Percentiles rank a stretch among this genome's conserved stretches.
phyloP scores from a whole-genome alignment of 2,329 filamentous ascomycete species.

The Talaromyces atroroseus region DNA sequence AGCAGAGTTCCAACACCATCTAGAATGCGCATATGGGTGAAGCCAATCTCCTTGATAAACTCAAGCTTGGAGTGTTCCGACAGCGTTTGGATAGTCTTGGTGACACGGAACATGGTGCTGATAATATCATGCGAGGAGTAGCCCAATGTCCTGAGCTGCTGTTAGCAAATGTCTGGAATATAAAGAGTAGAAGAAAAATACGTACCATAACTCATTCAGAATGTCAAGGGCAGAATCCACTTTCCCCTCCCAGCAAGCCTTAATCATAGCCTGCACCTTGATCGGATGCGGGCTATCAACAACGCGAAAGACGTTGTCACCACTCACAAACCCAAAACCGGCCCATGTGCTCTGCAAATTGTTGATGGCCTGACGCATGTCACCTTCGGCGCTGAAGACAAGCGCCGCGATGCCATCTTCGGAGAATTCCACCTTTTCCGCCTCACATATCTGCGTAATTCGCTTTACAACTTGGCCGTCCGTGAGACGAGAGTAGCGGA shows the following conservation, averaged over 20 bases:
- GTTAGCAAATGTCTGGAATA: background rate
- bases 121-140: slow-evolving; percentile 99
- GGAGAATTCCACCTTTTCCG: slow-evolving; percentile 81
- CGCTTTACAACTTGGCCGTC: slow-evolving; percentile 90
- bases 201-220: slow-evolving; percentile 80
- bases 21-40: slow-evolving; percentile 98
- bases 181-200: background rate
- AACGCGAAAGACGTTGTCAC: slow-evolving; percentile 96
- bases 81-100: slow-evolving; percentile 86
- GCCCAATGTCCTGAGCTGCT: slow-evolving; percentile 59
- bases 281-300: slow-evolving; percentile 96
- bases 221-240: slow-evolving; percentile 81
- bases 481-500: slow-evolving; percentile 86
- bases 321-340: slow-evolving; percentile 94
- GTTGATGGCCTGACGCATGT: slow-evolving; percentile 99
- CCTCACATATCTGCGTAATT: slow-evolving; percentile 84
- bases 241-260: slow-evolving; percentile 89
- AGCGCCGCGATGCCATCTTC: slow-evolving; percentile 94
- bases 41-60: slow-evolving; percentile 97
- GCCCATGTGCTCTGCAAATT: slow-evolving; percentile 90
- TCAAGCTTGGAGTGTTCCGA: slow-evolving; percentile 94
- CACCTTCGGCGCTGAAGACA: slow-evolving; percentile 93
- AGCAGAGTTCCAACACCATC: slow-evolving; percentile 94
- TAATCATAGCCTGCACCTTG: slow-evolving; percentile 98
- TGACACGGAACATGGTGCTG: slow-evolving; percentile 98